Base-by-base conservation (phyloP, 345 rosid genomes). In the Ceriops decandra region DNA sequence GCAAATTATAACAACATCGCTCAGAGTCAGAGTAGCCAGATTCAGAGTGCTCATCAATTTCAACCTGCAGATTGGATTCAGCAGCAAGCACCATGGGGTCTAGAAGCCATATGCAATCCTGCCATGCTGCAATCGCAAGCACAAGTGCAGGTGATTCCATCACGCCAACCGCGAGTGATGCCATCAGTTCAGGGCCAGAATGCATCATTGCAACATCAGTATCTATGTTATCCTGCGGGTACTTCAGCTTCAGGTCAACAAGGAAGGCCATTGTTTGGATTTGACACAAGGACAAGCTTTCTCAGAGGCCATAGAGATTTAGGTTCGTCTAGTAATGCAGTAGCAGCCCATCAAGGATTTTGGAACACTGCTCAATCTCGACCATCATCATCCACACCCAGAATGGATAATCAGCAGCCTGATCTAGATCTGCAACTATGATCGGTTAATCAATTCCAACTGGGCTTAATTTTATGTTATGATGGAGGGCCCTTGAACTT, bases 391-490 rank as follows among this genome's bases (percentile, higher is more conserved):
- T 38, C 57, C 5, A 21, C 59, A 10, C 16, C 59, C 6, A 27
- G 59, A 56, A 10, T 24, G 56, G 60, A 21, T 33, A 64, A 27
- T 13, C 46, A 57, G 56, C 65, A 49, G 33, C 77, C 68, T 52
- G 72, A 74, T 52, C 57, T 74, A 60, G 57, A 66, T 69, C 74
- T 74, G 16, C 73, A 74, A 6, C 69, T 74, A 13, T 69, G 62
- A 74, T 56, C 31, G 6, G 17, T 56, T 56, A 24, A 42, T 15
- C 5, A 42, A 11, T 42, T 42, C 49, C 49, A 13, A 3, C 19
- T 42, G 3, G 19, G 49, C 49, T 42, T 42, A 42, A 42, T 42
- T 42, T 42, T 33, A 33, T 33, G 9, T 33, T 42, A 13, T 42
- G 49, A 42, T 42, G 49, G 49, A 42, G 49, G 49, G 5, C 19